A percentile compares a stretch with the other conserved stretches of the same genome.
phyloP scores from a whole-genome alignment of 495 filamentous ascomycete species.

The Lindgomyces ingoldianus region DNA sequence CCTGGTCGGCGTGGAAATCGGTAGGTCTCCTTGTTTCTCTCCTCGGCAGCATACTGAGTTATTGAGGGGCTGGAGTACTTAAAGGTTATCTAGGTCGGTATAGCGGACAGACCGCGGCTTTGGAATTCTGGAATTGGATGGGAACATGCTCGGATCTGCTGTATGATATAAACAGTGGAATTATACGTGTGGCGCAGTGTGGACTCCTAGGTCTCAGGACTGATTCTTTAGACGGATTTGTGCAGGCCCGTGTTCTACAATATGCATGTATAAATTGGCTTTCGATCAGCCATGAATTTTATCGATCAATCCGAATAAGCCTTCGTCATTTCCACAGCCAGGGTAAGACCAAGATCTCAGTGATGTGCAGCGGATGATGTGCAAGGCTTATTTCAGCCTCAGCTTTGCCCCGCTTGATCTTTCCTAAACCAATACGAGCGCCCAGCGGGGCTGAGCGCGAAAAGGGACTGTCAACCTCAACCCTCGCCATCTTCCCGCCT shows the following conservation, averaged over 20 bases:
- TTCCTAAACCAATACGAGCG: background rate
- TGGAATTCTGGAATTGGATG: background rate
- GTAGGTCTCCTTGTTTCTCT: constrained; percentile 26
- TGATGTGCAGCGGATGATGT: constrained; percentile 7
- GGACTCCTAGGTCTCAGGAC: too few species aligned
- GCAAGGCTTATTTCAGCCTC: constrained; percentile 1
- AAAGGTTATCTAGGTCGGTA: constrained; percentile 12
- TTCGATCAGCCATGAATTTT: too few species aligned
- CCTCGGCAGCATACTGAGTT: constrained; percentile 25
- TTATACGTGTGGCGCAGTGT: too few species aligned
- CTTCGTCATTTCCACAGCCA: too few species aligned
- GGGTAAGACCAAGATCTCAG: too few species aligned
- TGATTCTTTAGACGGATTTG: too few species aligned
- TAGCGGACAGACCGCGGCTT: background rate
- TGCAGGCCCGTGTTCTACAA: too few species aligned
- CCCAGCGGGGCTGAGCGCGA: background rate
- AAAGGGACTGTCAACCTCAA: background rate
- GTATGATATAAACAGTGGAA: constrained; percentile 1
- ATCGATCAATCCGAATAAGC: too few species aligned
- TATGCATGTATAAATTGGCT: too few species aligned
- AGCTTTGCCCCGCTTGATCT: background rate
- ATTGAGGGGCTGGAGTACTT: constrained; percentile 29
- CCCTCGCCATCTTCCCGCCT: background rate
- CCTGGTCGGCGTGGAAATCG: constrained; percentile 28
- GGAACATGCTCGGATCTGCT: background rate